These are phyloP conservation scores for Coemansia sp. DNA, from an alignment of 192 early-diverging fungal genomes.

Conservation along the genomic window DNA sequence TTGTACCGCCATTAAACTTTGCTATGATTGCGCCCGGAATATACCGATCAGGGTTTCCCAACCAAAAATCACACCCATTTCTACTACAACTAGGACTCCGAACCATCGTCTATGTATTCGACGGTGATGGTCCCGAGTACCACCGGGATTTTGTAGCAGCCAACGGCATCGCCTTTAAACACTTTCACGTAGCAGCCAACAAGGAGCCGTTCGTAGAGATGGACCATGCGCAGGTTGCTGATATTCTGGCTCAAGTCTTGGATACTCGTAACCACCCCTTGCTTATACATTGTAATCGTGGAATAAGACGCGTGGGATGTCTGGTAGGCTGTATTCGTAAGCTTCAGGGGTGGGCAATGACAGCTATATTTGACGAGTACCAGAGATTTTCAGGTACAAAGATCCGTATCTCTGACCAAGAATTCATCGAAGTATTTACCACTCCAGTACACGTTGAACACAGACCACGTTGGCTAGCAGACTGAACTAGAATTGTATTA, in stretches of 20 bases:
- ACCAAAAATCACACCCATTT: constrained; percentile 89
- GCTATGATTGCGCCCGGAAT: constrained; percentile 91
- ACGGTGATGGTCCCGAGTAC: constrained; percentile 69
- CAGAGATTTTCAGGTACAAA: constrained; percentile 90
- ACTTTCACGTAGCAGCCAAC: constrained; percentile 84
- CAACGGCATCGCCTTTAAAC: constrained; percentile 77
- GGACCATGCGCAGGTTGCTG: constrained; percentile 31
- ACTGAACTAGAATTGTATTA: not conserved
- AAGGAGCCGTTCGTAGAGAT: constrained; percentile 65
- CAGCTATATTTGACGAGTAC: constrained; percentile 98
- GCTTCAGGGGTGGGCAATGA: constrained; percentile 94
- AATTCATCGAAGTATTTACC: constrained; percentile 67
- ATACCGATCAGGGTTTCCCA: constrained; percentile 94
- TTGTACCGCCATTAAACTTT: constrained; percentile 95
- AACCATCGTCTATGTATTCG: constrained; percentile 84
- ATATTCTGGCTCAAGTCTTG: constrained; percentile 41
- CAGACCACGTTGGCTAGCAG: constrained; percentile 31
- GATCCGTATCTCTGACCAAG: constrained; percentile 88
- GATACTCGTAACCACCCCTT: constrained; percentile 61
- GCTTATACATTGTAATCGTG: constrained; percentile 93
- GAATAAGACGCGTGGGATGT: constrained; percentile 94
- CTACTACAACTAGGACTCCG: constrained; percentile 81
- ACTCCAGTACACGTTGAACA: constrained; percentile 27
- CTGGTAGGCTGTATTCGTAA: constrained; percentile 92
- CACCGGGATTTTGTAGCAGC: constrained; percentile 71